Percentiles rank a stretch among this genome's conserved stretches.
These are phyloP conservation scores for Didymella exigua DNA, from an alignment of 2,329 filamentous ascomycete species.

Conservation along the genomic window DNA sequence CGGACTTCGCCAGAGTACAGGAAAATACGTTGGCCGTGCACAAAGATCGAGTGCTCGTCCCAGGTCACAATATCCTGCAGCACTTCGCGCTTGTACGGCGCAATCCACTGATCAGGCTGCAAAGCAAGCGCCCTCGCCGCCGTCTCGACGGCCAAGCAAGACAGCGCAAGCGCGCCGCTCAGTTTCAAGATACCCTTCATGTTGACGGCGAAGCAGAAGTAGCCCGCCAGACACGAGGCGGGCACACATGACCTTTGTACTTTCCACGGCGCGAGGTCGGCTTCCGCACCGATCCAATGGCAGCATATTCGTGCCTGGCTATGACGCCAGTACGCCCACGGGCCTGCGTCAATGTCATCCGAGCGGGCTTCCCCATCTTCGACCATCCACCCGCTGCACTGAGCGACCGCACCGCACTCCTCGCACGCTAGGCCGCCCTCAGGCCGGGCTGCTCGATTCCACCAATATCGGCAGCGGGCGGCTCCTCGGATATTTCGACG, in stretches of 20 bases:
- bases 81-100: conserved; percentile 56
- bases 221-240: background rate
- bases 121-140: conserved; percentile 57
- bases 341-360: conserved; percentile 19
- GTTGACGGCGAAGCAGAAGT: conserved; percentile 8
- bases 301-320: conserved; percentile 6
- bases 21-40: conserved; percentile 71
- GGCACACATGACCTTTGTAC: conserved; percentile 12
- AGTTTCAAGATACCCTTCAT: conserved; percentile 29
- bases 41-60: conserved; percentile 73
- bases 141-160: conserved; percentile 52
- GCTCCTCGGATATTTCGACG: background rate
- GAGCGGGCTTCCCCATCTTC: conserved; percentile 11
- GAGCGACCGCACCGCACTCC: conserved; percentile 6
- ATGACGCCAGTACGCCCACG: conserved; percentile 18
- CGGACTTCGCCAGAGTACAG: conserved; percentile 73
- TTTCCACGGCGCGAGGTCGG: background rate
- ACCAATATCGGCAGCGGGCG: conserved; percentile 13
- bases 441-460: conserved; percentile 4
- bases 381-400: conserved; percentile 7
- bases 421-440: conserved; percentile 10
- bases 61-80: conserved; percentile 69
- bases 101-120: conserved; percentile 56
- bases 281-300: conserved; percentile 7
- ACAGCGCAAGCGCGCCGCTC: conserved; percentile 35